Conservation (phyloP, 371 early-diverging fungal genomes). For the Antonospora locustae region DNA sequence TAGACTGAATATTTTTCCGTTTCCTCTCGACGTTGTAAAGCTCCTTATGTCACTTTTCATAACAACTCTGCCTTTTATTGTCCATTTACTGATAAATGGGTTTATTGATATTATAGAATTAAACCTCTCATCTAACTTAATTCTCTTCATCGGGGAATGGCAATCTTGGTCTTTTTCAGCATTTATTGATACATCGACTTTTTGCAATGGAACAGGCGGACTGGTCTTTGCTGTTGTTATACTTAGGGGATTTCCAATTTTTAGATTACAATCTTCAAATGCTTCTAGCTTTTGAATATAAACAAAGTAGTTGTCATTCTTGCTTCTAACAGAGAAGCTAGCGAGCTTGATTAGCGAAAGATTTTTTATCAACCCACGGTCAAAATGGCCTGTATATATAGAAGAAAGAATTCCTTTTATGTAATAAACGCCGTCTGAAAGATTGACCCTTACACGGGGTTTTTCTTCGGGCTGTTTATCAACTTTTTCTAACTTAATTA, state of each 20-base stretch:
- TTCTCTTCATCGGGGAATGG: conserved; percentile 19
- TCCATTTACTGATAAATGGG: conserved; percentile 45
- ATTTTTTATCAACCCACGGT: conserved; percentile 14
- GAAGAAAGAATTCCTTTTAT: conserved; percentile 38
- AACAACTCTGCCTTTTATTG: conserved; percentile 44
- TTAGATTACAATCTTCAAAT: conserved; percentile 21
- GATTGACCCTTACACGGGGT: conserved; percentile 20
- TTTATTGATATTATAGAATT: conserved; percentile 38
- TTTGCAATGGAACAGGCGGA: too few species aligned
- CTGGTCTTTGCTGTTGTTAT: neutral
- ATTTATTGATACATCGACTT: neutral
- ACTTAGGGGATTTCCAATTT: conserved; percentile 35
- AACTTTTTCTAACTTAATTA: conserved; percentile 16
- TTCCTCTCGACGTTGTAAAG: conserved; percentile 39
- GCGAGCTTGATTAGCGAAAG: conserved; percentile 28
- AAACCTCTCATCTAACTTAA: conserved; percentile 4
- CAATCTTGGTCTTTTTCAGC: conserved; percentile 2
- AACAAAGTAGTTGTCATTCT: conserved; percentile 29
- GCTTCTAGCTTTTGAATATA: conserved; percentile 30
- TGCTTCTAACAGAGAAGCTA: conserved; percentile 18
- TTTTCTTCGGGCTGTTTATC: conserved; percentile 4
- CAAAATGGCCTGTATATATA: conserved; percentile 20
- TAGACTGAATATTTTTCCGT: conserved; percentile 48
- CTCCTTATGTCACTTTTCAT: conserved; percentile 42
- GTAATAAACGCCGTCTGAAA: conserved; percentile 37